Conservation (phyloP, 768 basidiomycete species). For the Auricularia sp. region DNA sequence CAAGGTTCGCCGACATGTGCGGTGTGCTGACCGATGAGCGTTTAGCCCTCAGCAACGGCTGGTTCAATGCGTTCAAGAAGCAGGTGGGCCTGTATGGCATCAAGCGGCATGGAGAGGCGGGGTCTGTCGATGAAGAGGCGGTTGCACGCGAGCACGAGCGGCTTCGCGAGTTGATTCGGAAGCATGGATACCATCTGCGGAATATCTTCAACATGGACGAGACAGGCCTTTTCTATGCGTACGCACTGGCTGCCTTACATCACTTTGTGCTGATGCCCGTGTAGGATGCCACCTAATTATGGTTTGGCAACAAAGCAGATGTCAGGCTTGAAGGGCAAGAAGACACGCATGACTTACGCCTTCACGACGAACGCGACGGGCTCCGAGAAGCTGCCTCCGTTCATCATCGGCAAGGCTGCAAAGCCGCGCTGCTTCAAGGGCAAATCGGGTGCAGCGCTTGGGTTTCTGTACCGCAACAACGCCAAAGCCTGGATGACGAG, state of each 20-base stretch:
- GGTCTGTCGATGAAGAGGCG: not conserved
- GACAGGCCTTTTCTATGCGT: not conserved
- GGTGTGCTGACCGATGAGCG: conserved; percentile 23
- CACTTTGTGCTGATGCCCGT: too few relatives aligned
- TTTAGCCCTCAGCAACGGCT: conserved; percentile 26
- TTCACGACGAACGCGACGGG: conserved; percentile 14
- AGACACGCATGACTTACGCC: not conserved
- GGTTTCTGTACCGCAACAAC: conserved; percentile 23
- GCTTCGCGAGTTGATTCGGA: not conserved
- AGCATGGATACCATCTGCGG: too few relatives aligned
- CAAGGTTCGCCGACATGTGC: conserved; percentile 21
- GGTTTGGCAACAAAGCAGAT: not conserved
- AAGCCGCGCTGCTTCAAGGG: conserved; percentile 21
- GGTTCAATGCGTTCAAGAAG: conserved; percentile 8
- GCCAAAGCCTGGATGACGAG: conserved; percentile 30
- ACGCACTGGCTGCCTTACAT: too few relatives aligned
- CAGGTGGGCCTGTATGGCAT: not conserved
- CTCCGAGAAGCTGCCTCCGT: conserved; percentile 19
- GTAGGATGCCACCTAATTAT: too few relatives aligned
- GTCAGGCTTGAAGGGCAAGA: conserved; percentile 2
- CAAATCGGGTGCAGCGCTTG: conserved; percentile 10
- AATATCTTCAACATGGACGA: conserved; percentile 1
- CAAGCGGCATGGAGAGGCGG: not conserved
- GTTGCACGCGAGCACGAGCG: not conserved
- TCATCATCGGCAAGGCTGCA: conserved; percentile 25